Evolutionary conservation across 2,329 filamentous ascomycete species (phyloP).

Genomic region (Drechslerella coelobrocha): DNA sequence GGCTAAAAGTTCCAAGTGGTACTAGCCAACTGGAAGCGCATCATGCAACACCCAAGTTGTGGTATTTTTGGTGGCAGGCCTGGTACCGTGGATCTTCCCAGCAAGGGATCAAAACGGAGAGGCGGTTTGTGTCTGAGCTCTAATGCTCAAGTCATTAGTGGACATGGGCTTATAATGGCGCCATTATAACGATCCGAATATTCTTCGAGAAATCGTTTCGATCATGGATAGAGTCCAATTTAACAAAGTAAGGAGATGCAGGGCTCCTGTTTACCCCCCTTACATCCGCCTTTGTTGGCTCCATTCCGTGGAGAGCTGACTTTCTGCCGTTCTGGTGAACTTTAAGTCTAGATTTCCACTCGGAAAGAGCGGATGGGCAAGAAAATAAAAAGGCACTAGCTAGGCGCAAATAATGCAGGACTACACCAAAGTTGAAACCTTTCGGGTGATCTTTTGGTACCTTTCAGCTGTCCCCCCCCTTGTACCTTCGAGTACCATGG

Average conservation of each 20-base stretch:
- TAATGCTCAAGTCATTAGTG: no score
- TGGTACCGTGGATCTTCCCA: no score
- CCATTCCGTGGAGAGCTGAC: constrained; percentile 8
- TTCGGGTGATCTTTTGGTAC: neutral
- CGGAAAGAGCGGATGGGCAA: constrained; percentile 26
- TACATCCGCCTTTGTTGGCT: neutral
- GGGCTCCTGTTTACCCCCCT: neutral
- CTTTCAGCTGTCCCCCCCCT: constrained; percentile 25
- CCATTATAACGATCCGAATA: neutral
- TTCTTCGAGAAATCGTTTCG: no score
- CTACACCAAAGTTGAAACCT: neutral
- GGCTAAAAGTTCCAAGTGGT: no score
- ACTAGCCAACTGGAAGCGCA: no score
- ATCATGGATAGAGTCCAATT: no score
- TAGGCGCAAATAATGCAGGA: neutral
- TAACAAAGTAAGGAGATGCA: constrained; percentile 34
- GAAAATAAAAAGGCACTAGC: constrained; percentile 11
- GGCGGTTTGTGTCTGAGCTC: no score
- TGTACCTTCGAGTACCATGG: constrained; percentile 28
- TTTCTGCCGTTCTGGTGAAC: constrained; percentile 15
- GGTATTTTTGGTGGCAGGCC: no score
- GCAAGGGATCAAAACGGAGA: no score
- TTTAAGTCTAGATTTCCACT: constrained; percentile 4
- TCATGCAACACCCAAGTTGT: no score
- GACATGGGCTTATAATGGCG: no score